These are phyloP conservation scores for Allantophomopsis lycopodina DNA, from an alignment of 2,329 filamentous ascomycete species.

Conservation along the genomic window DNA sequence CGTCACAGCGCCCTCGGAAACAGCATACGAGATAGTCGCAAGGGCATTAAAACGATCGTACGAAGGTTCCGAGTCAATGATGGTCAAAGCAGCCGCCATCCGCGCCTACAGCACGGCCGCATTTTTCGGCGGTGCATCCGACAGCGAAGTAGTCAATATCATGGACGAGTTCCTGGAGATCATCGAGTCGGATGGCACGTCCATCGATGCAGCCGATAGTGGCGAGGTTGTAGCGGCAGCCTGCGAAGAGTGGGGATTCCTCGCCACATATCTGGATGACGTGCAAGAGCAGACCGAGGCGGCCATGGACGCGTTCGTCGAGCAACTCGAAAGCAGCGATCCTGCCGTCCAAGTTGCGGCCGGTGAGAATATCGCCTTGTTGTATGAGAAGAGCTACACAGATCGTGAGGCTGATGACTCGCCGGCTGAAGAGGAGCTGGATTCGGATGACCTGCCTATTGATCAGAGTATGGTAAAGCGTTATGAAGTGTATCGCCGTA, in stretches of 20 bases:
- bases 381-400: constrained; percentile 50
- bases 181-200: constrained; percentile 51
- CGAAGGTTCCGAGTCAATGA: constrained; percentile 38
- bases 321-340: constrained; percentile 52
- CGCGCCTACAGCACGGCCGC: constrained; percentile 46
- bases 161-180: constrained; percentile 58
- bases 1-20: constrained; percentile 46
- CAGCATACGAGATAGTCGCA: constrained; percentile 43
- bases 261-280: constrained; percentile 53
- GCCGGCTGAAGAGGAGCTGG: constrained; percentile 27
- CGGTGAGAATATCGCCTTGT: constrained; percentile 57
- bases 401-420: constrained; percentile 29
- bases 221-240: constrained; percentile 48
- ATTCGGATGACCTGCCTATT: constrained; percentile 17
- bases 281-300: constrained; percentile 48
- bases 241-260: constrained; percentile 54
- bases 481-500: constrained; percentile 54
- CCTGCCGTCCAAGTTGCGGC: constrained; percentile 52
- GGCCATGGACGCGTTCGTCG: constrained; percentile 53
- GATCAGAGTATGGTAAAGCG: constrained; percentile 38
- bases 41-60: constrained; percentile 43
- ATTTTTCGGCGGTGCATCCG: constrained; percentile 51
- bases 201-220: constrained; percentile 47
- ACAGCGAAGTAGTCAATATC: constrained; percentile 44
- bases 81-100: constrained; percentile 52